Percentiles rank a stretch among this genome's conserved stretches.
These are phyloP conservation scores for Melampsora larici-populina DNA, from an alignment of 1,284 basidiomycete species.

Conservation along the genomic window DNA sequence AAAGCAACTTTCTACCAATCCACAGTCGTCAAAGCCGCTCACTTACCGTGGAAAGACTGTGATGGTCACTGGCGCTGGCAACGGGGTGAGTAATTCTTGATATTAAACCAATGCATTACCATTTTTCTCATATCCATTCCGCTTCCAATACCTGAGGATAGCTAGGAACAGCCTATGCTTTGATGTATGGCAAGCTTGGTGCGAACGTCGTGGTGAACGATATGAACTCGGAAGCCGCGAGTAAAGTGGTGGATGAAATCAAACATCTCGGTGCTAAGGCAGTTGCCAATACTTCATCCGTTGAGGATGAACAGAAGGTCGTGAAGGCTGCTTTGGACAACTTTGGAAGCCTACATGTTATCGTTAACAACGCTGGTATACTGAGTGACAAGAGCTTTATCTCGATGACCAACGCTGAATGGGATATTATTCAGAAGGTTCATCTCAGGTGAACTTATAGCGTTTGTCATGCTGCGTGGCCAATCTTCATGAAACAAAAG, in stretches of 20 bases:
- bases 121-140: no score
- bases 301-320: slow-evolving; percentile 82
- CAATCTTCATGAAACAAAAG: no score
- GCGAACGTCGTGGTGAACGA: no score
- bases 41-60: slow-evolving; percentile 86
- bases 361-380: slow-evolving; percentile 83
- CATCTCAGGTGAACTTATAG: slow-evolving; percentile 68
- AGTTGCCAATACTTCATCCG: slow-evolving; percentile 75
- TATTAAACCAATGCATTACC: no score
- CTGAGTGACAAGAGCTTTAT: slow-evolving; percentile 81
- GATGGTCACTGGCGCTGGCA: slow-evolving; percentile 89
- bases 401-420: slow-evolving; percentile 84
- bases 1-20: slow-evolving; percentile 66
- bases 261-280: slow-evolving; percentile 90
- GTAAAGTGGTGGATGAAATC: slow-evolving; percentile 80
- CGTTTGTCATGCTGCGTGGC: slow-evolving; percentile 83
- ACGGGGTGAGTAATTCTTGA: slow-evolving; percentile 58
- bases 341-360: no score
- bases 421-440: slow-evolving; percentile 86
- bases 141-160: no score
- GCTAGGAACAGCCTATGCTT: no score
- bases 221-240: no score
- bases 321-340: slow-evolving; percentile 80
- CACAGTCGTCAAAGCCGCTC: slow-evolving; percentile 68
- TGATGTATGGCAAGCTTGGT: no score